phyloP scores from a whole-genome alignment of 306 rosid species.

The Vachellia pachyceras region DNA sequence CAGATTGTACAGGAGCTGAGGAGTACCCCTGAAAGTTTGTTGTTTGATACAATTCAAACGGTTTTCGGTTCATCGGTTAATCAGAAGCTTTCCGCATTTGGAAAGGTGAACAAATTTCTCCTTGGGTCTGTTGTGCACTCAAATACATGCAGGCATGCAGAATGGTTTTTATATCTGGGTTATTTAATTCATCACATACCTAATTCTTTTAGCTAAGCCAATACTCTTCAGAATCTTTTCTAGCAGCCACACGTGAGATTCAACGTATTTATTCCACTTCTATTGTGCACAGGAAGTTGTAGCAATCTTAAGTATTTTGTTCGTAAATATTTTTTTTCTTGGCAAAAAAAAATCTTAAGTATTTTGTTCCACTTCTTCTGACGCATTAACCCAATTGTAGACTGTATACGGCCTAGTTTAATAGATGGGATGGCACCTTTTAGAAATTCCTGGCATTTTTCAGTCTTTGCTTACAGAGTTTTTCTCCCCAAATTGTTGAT shows the following conservation, averaged over 20 bases:
- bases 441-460: too few relatives aligned
- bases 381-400: background rate
- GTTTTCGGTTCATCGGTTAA: constrained; percentile 16
- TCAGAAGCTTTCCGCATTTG: constrained; percentile 12
- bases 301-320: background rate
- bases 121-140: background rate
- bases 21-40: constrained; percentile 53
- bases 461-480: too few relatives aligned
- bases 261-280: constrained; percentile 14
- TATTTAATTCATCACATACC: background rate
- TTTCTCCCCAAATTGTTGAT: too few relatives aligned
- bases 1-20: constrained; percentile 73
- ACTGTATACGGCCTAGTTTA: too few relatives aligned
- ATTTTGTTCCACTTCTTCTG: background rate
- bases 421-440: too few relatives aligned
- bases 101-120: constrained; percentile 15
- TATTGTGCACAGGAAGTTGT: background rate
- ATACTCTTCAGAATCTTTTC: constrained; percentile 6
- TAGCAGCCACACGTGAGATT: constrained; percentile 13
- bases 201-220: background rate
- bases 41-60: constrained; percentile 23
- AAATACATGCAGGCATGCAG: background rate
- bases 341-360: too few relatives aligned
- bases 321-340: too few relatives aligned
- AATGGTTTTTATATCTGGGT: background rate